Conservation (phyloP, 140 eudicot genomes). For the Bidens hawaiensis region DNA sequence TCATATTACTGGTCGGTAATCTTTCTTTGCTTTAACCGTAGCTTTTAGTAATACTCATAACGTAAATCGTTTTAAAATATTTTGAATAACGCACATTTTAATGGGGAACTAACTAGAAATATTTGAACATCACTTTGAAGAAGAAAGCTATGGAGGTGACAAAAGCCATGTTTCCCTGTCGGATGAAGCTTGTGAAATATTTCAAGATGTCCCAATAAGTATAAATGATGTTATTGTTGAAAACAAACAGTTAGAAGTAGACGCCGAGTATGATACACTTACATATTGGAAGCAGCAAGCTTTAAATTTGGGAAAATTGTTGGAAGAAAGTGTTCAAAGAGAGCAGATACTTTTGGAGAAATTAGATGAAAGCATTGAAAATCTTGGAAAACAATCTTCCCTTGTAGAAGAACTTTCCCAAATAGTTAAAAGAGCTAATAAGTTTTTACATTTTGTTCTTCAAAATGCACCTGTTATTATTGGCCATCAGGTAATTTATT, state of each 20-base stretch:
- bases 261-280: conserved; percentile 65
- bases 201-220: conserved; percentile 54
- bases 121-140: conserved; percentile 65
- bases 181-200: conserved; percentile 47
- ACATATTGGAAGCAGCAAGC: conserved; percentile 80
- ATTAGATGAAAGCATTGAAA: conserved; percentile 70
- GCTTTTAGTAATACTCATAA: not conserved
- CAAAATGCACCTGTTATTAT: conserved; percentile 92
- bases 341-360: conserved; percentile 53
- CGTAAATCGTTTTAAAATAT: not conserved
- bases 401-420: conserved; percentile 84
- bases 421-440: conserved; percentile 76
- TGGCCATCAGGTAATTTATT: conserved; percentile 61
- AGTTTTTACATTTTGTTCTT: conserved; percentile 82
- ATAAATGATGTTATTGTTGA: conserved; percentile 44
- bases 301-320: conserved; percentile 48
- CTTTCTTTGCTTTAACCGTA: conserved; percentile 10
- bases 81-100: not conserved
- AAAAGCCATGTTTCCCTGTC: conserved; percentile 51
- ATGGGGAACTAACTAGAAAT: conserved; percentile 31
- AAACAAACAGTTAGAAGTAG: conserved; percentile 51
- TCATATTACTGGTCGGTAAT: conserved; percentile 75
- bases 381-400: conserved; percentile 71
- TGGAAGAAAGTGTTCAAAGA: conserved; percentile 57
- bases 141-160: conserved; percentile 44